Evolutionary conservation across 768 basidiomycete genomes (phyloP), one percentile per base, ranked within the genome.

Genomic region (Phylloporus sp.): DNA sequence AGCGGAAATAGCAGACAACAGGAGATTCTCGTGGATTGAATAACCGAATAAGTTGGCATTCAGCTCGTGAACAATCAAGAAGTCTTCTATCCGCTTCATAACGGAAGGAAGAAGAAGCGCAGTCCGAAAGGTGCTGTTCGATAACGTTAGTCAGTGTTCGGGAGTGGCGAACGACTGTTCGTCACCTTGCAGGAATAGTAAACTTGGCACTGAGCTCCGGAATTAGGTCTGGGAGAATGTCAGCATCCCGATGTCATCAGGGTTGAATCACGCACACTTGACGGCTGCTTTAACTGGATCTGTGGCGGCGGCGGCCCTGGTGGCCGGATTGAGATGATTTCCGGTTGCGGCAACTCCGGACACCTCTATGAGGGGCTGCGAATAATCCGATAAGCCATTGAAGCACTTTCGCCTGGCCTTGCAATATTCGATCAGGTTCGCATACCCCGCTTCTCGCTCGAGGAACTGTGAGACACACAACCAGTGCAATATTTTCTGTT

Each of bases 191-290:
- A 28, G 86, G 80, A 49, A 90, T 70, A 9, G 81, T 83, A 58
- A 78, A 81, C 57, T 79, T 85, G 34, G 74, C 75, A 58, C 83
- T 86, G 14, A 90, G 69, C 62, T 91, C 90, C n/a, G 90, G 90
- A 56, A 91, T 88, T 32, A 91, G 71, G 62, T 86, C 89, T 91
- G 59, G 9, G 44, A 50, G 49, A 34, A 54, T 42, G 47, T 66
- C 55, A 64, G 48, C 56, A 63, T 52, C 43, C 61, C 58, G 59
- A 33, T n/a, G 46, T 18, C 26, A 29, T 53, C 56, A 61, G 52
- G 53, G 44, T 27, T 33, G 24, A 18, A 44, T 43, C 44, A 52
- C 43, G 58, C 79, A 87, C 88, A 86, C 69, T 84, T 86, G 6
- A 77, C 72, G 6, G 73, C 67, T 4, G 59, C 63, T 56, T 71